Conservation (phyloP, 2,329 filamentous ascomycete genomes). For the Fusarium sarcochroum region DNA sequence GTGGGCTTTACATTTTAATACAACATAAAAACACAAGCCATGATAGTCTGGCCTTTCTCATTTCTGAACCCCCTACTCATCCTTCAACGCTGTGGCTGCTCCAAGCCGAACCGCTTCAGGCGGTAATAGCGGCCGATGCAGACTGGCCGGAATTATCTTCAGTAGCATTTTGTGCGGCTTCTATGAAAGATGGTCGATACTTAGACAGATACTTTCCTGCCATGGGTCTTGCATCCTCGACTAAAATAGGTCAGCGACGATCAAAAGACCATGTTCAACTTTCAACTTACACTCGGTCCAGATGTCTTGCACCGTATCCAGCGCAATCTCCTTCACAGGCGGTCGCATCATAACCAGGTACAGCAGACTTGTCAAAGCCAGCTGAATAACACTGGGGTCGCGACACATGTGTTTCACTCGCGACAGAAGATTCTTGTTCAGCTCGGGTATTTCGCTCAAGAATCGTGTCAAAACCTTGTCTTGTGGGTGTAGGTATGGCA, state of each 20-base stretch:
- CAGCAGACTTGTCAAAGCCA: constrained; percentile 74
- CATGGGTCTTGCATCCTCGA: constrained; percentile 74
- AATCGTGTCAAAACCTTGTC: constrained; percentile 94
- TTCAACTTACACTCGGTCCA: constrained; percentile 73
- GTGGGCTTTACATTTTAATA: constrained; percentile 23
- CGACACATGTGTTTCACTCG: constrained; percentile 78
- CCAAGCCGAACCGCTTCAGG: constrained; percentile 40
- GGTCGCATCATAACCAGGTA: constrained; percentile 78
- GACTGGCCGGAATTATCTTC: constrained; percentile 38
- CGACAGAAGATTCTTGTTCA: constrained; percentile 79
- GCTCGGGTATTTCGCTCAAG: constrained; percentile 88
- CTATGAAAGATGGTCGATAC: constrained; percentile 69
- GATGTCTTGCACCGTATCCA: constrained; percentile 76
- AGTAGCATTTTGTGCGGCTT: constrained; percentile 49
- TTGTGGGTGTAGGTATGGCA: constrained; percentile 90
- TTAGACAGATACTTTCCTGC: constrained; percentile 74
- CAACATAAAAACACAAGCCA: constrained; percentile 5
- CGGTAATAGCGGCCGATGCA: constrained; percentile 50
- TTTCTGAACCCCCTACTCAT: neutral
- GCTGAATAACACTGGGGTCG: constrained; percentile 74
- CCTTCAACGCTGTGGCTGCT: constrained; percentile 6
- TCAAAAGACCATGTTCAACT: neutral
- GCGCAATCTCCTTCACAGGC: constrained; percentile 72
- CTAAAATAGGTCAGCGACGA: constrained; percentile 53
- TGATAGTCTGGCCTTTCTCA: neutral